Evolutionary conservation across 2,329 filamentous ascomycete genomes (phyloP), one percentile per base, ranked within the genome.

Genomic region (Penicillium sp.): DNA sequence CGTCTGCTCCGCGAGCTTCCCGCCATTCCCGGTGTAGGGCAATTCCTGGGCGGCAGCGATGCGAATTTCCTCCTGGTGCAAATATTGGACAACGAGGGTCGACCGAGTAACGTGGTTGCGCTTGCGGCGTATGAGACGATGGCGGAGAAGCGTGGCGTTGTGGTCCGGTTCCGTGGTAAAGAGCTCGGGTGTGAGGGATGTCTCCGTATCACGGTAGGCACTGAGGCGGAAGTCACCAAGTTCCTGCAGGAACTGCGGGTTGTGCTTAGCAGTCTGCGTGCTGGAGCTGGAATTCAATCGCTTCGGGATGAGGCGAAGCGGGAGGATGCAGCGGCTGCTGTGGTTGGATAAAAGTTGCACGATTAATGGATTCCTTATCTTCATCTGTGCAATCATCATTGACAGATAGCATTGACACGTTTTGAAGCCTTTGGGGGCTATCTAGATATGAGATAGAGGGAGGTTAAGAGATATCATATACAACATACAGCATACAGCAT

Each of bases 31-130:
- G 92, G 93, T 1, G 79, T 97, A 1, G 93, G 93, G 0, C 77
- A 83, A 36, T 84, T 95, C 61, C 78, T 86, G 16, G 93, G 93
- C 41, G 93, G 93, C 2, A 77, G 75, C 1, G 86, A 84, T 49
- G 87, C 88, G 55, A 99, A 99, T 69, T 99, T 97, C 66, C 61
- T 99, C 62, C 80, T 99, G 8, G 91, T 89, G 49, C 89, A 97
- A 76, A 88, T 99, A 64, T 75, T 95, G 28, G 81, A 95, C 64
- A 72, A 69, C n/a, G 61, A 75, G 44, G 73, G 73, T 4, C 89
- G 88, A 0, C 87, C 93, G 1, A 87, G 89, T 64, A 99, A 96
- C 60, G 75, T 77, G 41, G 80, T 81, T 1, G 93, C 93, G 13
- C 69, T 91, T 62, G 82, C 81, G 10, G 86, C 92, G 7, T 99